phyloP scores from a whole-genome alignment of 768 basidiomycete species.

The Tylopilus subfusipes region DNA sequence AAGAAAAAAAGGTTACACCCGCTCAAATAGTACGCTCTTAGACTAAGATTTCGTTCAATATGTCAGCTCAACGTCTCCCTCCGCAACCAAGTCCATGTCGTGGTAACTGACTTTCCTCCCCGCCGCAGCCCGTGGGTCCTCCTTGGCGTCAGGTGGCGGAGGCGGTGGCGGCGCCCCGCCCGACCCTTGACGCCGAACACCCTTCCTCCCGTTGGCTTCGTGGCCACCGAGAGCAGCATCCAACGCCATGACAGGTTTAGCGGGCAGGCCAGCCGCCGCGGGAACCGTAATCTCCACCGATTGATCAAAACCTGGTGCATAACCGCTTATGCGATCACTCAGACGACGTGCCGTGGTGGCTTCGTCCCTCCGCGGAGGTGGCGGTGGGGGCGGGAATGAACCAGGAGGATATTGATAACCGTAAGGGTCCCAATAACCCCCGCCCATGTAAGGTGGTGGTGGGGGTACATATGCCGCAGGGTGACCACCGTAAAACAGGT shows the following conservation, averaged over 20 bases:
- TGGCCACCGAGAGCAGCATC: constrained; percentile 46
- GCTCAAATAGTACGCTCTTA: constrained; percentile 26
- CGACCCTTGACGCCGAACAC: constrained; percentile 37
- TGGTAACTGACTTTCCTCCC: constrained; percentile 91
- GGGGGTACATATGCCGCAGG: constrained; percentile 34
- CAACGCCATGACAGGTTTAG: constrained; percentile 65
- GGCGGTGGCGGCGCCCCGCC: constrained; percentile 62
- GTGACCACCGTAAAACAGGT: constrained; percentile 39
- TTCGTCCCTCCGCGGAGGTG: constrained; percentile 55
- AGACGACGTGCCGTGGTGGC: constrained; percentile 58
- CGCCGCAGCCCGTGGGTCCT: constrained; percentile 87
- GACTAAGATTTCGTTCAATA: constrained; percentile 30
- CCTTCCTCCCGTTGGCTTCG: constrained; percentile 32
- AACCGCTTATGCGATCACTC: constrained; percentile 80
- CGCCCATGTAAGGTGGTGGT: constrained; percentile 38
- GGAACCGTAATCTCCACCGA: constrained; percentile 46
- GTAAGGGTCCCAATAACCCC: constrained; percentile 46
- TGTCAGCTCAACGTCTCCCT: constrained; percentile 63
- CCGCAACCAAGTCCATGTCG: constrained; percentile 92
- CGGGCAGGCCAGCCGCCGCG: constrained; percentile 70
- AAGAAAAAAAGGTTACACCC: constrained; percentile 20
- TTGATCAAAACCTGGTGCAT: constrained; percentile 49
- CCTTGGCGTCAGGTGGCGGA: constrained; percentile 84
- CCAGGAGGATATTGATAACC: constrained; percentile 39
- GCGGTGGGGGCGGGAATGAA: constrained; percentile 34